These are phyloP conservation scores for Cordyceps cateniannulata DNA, from an alignment of 2,329 filamentous ascomycete genomes.

Conservation along the genomic window DNA sequence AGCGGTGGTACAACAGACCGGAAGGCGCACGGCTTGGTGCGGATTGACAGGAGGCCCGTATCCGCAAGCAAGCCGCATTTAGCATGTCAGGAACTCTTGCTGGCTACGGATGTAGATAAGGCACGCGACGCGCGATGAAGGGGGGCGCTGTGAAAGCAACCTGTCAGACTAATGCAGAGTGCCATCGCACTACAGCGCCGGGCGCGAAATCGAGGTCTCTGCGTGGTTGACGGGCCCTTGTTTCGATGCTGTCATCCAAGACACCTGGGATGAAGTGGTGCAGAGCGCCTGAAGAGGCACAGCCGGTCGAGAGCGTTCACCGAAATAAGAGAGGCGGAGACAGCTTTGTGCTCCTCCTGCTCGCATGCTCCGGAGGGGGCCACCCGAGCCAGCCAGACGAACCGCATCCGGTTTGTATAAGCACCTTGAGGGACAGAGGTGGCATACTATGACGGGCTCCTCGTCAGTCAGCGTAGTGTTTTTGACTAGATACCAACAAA, in stretches of 20 bases:
- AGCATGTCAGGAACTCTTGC: not conserved
- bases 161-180: not conserved
- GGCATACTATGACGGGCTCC: not conserved
- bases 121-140: not conserved
- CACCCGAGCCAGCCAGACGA: not conserved
- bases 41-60: not conserved
- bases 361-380: not conserved
- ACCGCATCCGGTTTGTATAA: not conserved
- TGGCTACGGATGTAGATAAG: no score
- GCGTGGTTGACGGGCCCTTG: not conserved
- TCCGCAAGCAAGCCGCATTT: not conserved
- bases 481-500: not conserved
- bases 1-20: not conserved
- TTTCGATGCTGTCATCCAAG: constrained; percentile 1
- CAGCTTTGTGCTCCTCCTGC: not conserved
- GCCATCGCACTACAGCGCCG: not conserved
- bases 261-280: not conserved
- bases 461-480: not conserved
- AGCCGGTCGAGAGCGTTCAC: not conserved
- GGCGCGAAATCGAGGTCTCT: not conserved
- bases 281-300: not conserved
- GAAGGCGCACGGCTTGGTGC: not conserved
- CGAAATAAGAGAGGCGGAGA: not conserved
- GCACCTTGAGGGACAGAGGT: not conserved
- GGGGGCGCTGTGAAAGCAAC: not conserved